These are phyloP conservation scores for Fusarium oligoseptatum DNA, from an alignment of 2,329 filamentous ascomycete species.

Conservation along the genomic window DNA sequence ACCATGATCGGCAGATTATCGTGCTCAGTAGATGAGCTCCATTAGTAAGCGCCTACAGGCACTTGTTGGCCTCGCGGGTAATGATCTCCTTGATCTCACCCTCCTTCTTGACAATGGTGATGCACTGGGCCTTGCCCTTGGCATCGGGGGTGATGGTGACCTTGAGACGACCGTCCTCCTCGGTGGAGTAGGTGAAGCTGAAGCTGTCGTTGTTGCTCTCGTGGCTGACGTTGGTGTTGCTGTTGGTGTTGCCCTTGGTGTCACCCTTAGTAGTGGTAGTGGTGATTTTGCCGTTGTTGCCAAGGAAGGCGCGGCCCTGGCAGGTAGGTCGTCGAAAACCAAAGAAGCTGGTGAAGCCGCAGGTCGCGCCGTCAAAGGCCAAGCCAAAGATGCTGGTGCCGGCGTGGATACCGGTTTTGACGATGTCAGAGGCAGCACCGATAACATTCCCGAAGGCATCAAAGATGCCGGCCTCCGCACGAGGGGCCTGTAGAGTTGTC, in stretches of 20 bases:
- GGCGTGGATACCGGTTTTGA: not conserved
- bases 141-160: slow-evolving; percentile 10
- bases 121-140: slow-evolving; percentile 5
- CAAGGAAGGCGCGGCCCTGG: not conserved
- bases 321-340: not conserved
- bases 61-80: slow-evolving; percentile 3
- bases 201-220: slow-evolving; percentile 2
- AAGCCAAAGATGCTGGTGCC: not conserved
- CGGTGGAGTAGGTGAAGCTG: slow-evolving; percentile 4
- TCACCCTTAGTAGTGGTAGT: too few relatives aligned
- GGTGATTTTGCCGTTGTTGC: not conserved
- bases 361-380: not conserved
- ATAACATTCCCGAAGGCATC: not conserved
- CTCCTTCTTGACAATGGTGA: not conserved
- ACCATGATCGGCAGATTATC: not conserved
- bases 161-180: not conserved
- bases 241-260: not conserved
- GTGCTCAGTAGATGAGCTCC: not conserved
- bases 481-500: not conserved
- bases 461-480: not conserved
- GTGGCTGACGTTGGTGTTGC: not conserved
- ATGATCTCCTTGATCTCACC: slow-evolving; percentile 6
- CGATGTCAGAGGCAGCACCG: not conserved
- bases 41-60: not conserved
- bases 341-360: not conserved